Evolutionary conservation across 371 early-diverging fungal species (phyloP).

Genomic region (Dichotomocladium elegans): DNA sequence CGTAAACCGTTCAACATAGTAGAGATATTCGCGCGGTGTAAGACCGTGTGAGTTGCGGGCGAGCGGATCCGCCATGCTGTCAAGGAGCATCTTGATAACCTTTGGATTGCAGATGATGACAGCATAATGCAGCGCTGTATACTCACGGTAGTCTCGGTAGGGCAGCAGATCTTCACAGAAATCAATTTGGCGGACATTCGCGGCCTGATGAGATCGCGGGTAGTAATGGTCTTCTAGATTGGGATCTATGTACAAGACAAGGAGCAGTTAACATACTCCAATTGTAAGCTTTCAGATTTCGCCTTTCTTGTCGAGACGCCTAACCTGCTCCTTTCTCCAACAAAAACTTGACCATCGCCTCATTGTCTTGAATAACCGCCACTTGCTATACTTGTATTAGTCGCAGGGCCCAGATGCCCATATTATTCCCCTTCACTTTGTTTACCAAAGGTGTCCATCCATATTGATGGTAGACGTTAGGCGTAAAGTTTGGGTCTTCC

Average conservation of each 20-base stretch:
- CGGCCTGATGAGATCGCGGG: constrained; percentile 45
- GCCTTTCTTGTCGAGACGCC: background rate
- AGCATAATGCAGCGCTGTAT: constrained; percentile 64
- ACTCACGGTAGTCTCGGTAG: constrained; percentile 46
- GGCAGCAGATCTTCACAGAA: constrained; percentile 45
- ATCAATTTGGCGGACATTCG: constrained; percentile 36
- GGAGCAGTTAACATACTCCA: too few relatives aligned
- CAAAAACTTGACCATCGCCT: constrained; percentile 36
- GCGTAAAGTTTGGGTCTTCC: constrained; percentile 42
- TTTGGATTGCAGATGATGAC: constrained; percentile 56
- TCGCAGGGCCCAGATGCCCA: background rate
- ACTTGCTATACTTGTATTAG: constrained; percentile 33
- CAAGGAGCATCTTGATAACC: constrained; percentile 56
- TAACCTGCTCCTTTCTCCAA: constrained; percentile 46
- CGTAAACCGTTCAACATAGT: constrained; percentile 46
- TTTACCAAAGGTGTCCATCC: constrained; percentile 52
- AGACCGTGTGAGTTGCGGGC: constrained; percentile 39
- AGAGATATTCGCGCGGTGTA: constrained; percentile 45
- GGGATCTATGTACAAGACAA: constrained; percentile 25
- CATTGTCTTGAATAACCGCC: constrained; percentile 49
- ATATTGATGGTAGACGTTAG: constrained; percentile 41
- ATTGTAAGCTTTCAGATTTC: too few relatives aligned
- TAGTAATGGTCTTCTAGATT: constrained; percentile 45
- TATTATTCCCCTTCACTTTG: too few relatives aligned
- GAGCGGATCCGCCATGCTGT: constrained; percentile 57